A percentile compares a stretch with the other conserved stretches of the same genome.
Evolutionary conservation across 176 grass and related monocot genomes (phyloP).

Genomic region (Carex cristatella): DNA sequence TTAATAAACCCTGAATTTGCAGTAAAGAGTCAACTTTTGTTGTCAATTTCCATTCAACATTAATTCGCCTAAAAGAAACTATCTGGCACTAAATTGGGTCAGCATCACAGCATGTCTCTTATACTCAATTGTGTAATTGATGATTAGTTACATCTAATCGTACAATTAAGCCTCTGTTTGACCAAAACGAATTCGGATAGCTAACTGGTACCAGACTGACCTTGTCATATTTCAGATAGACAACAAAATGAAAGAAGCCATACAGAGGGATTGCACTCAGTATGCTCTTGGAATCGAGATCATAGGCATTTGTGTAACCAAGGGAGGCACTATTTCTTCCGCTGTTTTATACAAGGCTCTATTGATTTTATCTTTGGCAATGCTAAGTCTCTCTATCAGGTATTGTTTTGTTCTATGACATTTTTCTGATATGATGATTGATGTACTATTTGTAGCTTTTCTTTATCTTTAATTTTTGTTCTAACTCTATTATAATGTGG

Average conservation of each 20-base stretch:
- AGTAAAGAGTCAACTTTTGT: no score
- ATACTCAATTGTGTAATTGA: no score
- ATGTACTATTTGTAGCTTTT: not conserved
- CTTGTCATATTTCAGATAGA: slow-evolving; percentile 59
- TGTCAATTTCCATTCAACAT: no score
- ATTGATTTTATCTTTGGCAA: slow-evolving; percentile 97
- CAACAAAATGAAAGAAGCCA: slow-evolving; percentile 97
- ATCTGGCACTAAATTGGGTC: no score
- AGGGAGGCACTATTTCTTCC: slow-evolving; percentile 62
- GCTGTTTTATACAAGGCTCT: slow-evolving; percentile 74
- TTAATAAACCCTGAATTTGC: no score
- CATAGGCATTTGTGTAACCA: slow-evolving; percentile 74
- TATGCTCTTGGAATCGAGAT: slow-evolving; percentile 99
- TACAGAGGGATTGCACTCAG: slow-evolving; percentile 85
- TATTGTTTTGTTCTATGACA: not conserved
- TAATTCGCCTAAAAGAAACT: no score
- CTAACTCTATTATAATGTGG: not conserved
- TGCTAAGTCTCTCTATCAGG: slow-evolving; percentile 75
- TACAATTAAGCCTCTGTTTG: no score
- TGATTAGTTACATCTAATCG: no score
- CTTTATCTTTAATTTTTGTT: not conserved
- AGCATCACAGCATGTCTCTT: no score
- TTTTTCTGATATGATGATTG: not conserved
- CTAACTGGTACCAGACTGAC: no score
- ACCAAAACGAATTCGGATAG: no score